Conservation (phyloP, 2,329 filamentous ascomycete genomes). For the Monosporascus sp. region DNA sequence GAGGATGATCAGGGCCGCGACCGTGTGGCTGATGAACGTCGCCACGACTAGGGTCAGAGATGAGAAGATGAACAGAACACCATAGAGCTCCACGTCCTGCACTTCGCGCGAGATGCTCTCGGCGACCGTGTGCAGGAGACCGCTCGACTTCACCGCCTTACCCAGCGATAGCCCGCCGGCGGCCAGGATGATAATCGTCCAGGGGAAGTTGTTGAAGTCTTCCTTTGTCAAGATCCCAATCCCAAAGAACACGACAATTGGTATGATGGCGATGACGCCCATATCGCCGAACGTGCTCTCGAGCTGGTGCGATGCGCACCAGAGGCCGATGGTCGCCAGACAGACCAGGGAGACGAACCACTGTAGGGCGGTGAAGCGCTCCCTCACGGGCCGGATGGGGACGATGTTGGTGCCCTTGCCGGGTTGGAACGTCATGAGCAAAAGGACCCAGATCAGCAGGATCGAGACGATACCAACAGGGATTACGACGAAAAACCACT, state of each 20-base stretch:
- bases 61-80: conserved; percentile 80
- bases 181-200: conserved; percentile 98
- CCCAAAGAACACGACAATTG: conserved; percentile 92
- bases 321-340: conserved; percentile 76
- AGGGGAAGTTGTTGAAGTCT: conserved; percentile 99
- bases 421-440: conserved; percentile 81
- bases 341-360: conserved; percentile 90
- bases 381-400: conserved; percentile 83
- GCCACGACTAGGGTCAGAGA: conserved; percentile 83
- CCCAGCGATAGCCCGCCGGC: conserved; percentile 89
- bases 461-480: conserved; percentile 90
- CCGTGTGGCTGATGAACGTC: conserved; percentile 96
- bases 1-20: conserved; percentile 90
- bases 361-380: conserved; percentile 81
- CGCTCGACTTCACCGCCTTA: conserved; percentile 90
- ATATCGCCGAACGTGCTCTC: conserved; percentile 90
- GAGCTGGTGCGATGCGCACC: conserved; percentile 88
- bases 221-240: conserved; percentile 95
- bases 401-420: conserved; percentile 83
- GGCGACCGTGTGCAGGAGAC: conserved; percentile 84
- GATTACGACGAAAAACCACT: conserved; percentile 95
- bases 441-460: conserved; percentile 79
- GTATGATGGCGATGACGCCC: conserved; percentile 96
- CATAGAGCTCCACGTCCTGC: conserved; percentile 75
- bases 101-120: conserved; percentile 68